Percentiles rank a stretch among this genome's conserved stretches.
Conservation (phyloP, 495 filamentous ascomycete species). For the Geoglossum glabrum region DNA sequence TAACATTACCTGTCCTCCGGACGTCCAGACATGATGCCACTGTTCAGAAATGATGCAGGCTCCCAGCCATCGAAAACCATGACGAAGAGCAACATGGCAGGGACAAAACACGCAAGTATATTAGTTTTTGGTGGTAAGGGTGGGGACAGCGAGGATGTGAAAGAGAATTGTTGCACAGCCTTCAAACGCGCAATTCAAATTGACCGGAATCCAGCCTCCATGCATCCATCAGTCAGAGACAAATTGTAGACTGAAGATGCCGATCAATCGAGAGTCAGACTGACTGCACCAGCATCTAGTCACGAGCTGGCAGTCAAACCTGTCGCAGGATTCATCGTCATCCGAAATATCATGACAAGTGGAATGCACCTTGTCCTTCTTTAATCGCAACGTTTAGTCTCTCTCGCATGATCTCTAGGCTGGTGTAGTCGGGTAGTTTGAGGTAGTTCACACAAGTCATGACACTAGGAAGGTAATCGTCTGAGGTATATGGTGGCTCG, state of each 20-base stretch:
- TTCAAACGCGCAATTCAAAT: not conserved
- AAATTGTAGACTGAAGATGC: not conserved
- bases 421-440: slow-evolving; percentile 91
- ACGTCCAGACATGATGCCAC: not conserved
- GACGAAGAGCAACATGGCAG: not conserved
- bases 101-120: not conserved
- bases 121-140: not conserved
- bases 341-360: slow-evolving; percentile 45
- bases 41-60: not conserved
- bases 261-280: not conserved
- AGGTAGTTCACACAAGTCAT: slow-evolving; percentile 99
- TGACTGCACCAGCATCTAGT: not conserved
- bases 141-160: not conserved
- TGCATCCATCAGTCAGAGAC: not conserved
- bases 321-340: not conserved
- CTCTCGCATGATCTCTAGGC: slow-evolving; percentile 49
- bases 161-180: not conserved
- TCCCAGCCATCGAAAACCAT: not conserved
- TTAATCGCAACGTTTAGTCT: slow-evolving; percentile 69
- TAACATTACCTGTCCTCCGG: not conserved
- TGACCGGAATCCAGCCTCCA: not conserved
- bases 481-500: slow-evolving; percentile 81
- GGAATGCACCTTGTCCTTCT: slow-evolving; percentile 98
- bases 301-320: not conserved
- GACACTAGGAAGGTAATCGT: slow-evolving; percentile 93